Percentiles rank a stretch among this genome's conserved stretches.
Conservation (phyloP, 352 stramenopile species). For the Phytopythium aichiense region DNA sequence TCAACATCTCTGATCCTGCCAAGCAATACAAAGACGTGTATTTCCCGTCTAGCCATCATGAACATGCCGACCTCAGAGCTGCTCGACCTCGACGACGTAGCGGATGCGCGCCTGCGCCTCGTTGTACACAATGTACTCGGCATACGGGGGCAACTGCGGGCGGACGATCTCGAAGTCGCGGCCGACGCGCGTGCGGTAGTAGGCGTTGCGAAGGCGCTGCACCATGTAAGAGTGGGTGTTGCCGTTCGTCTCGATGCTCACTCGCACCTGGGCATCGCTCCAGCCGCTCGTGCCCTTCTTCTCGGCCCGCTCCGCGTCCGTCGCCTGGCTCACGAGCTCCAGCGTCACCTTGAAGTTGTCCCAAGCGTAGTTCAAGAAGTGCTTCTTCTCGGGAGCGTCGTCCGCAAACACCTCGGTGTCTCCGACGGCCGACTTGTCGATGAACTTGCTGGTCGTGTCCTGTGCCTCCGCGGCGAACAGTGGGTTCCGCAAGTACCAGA, state of each 20-base stretch:
- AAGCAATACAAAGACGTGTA: too few relatives aligned
- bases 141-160: slow-evolving; percentile 22
- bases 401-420: slow-evolving; percentile 28
- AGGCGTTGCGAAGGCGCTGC: slow-evolving; percentile 54
- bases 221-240: slow-evolving; percentile 31
- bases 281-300: slow-evolving; percentile 1
- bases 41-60: background rate
- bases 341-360: slow-evolving; percentile 30
- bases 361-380: slow-evolving; percentile 30
- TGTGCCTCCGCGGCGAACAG: slow-evolving; percentile 31
- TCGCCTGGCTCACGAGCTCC: slow-evolving; percentile 37
- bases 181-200: slow-evolving; percentile 12
- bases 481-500: slow-evolving; percentile 35
- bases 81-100: slow-evolving; percentile 43
- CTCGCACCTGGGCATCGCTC: slow-evolving; percentile 14
- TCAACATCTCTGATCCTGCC: too few relatives aligned
- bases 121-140: slow-evolving; percentile 65
- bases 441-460: slow-evolving; percentile 31
- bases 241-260: slow-evolving; percentile 17
- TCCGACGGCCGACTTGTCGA: slow-evolving; percentile 41
- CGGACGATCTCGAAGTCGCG: slow-evolving; percentile 17
- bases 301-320: background rate
- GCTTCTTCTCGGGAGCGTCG: slow-evolving; percentile 23
- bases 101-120: slow-evolving; percentile 50
- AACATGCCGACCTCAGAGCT: background rate